Evolutionary conservation across 73 alveolate species (phyloP).

Genomic region (Urostyla sp.): DNA sequence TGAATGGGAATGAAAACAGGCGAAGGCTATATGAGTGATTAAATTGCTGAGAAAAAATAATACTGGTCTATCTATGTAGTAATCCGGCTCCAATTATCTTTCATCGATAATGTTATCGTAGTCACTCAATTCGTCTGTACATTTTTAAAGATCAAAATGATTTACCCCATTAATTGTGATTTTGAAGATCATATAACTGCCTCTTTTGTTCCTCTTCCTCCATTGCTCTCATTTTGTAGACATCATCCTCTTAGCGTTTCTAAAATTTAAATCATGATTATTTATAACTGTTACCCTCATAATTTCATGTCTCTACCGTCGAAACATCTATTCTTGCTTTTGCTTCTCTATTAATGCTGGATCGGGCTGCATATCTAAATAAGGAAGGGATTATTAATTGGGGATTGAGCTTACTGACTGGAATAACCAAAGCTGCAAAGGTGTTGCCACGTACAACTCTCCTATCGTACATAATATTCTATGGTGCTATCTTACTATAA

Average conservation of each 20-base stretch:
- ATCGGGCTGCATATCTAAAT: conserved; percentile 68
- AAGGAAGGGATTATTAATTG: background rate
- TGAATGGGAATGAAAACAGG: conserved; percentile 89
- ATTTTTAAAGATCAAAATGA: background rate
- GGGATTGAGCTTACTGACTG: conserved; percentile 43
- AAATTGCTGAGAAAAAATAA: background rate
- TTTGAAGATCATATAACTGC: conserved; percentile 28
- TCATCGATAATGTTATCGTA: conserved; percentile 75
- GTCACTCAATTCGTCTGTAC: conserved; percentile 77
- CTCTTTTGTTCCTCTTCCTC: conserved; percentile 60
- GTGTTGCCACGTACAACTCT: conserved; percentile 98
- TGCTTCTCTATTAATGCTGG: conserved; percentile 76
- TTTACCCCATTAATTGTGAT: conserved; percentile 61
- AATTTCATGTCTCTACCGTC: conserved; percentile 53
- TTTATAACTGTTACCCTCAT: background rate
- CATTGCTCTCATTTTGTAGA: conserved; percentile 24
- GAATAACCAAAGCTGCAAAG: conserved; percentile 95
- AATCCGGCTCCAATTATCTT: conserved; percentile 84
- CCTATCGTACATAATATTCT: conserved; percentile 88
- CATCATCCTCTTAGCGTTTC: conserved; percentile 68
- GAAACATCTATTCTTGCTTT: conserved; percentile 64
- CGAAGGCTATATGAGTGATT: conserved; percentile 53
- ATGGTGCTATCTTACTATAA: conserved; percentile 68
- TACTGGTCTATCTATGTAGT: conserved; percentile 84
- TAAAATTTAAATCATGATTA: background rate